Evolutionary conservation across 371 early-diverging fungal species (phyloP), one percentile per base, ranked within the genome.

Genomic region (Smittium culicis): DNA sequence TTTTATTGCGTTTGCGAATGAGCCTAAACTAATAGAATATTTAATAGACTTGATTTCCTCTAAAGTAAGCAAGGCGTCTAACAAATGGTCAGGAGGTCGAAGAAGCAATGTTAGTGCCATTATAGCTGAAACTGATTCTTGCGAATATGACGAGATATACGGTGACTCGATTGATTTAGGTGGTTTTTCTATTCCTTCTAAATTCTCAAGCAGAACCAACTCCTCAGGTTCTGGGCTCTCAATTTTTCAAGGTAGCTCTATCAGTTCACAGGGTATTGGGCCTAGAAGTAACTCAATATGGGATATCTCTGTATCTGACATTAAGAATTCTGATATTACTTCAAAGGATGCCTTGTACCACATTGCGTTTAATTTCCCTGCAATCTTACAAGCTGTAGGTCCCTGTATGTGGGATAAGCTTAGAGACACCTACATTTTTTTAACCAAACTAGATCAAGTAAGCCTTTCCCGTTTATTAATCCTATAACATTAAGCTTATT

Each of bases 361-460:
- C 34, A 69, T 71, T 45, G 78, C 77, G 2, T 78, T 60, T 68
- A 78, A 78, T 57, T 74, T 78, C 28, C 78, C 78, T 0, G 78
- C 78, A 16, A 62, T 78, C 58, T 65, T 77, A 3, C 70, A 71
- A 1, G 68, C 73, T 35, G 61, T 78, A 1, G 77, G 77, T 16
- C 33, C 63, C n/a, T 16, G n/a, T 25, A 71, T 71, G 34, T 78
- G 79, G 79, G 79, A 76, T 33, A 68, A 72, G 11, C 66, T 78
- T 56, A 69, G 75, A 31, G 77, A 75, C 58, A 68, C 63, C 34
- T 78, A 73, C 66, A 69, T 74, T 73, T 70, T 73, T 67, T 68
- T 78, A 61, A 70, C 73, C 65, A 73, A 73, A 25, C 54, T 73
- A 1, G 79, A 78, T 64, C 73, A n/a, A n/a, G n/a, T n/a, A n/a